Base-by-base conservation (phyloP, 2,329 filamentous ascomycete species). In the Emericellopsis atlantica region DNA sequence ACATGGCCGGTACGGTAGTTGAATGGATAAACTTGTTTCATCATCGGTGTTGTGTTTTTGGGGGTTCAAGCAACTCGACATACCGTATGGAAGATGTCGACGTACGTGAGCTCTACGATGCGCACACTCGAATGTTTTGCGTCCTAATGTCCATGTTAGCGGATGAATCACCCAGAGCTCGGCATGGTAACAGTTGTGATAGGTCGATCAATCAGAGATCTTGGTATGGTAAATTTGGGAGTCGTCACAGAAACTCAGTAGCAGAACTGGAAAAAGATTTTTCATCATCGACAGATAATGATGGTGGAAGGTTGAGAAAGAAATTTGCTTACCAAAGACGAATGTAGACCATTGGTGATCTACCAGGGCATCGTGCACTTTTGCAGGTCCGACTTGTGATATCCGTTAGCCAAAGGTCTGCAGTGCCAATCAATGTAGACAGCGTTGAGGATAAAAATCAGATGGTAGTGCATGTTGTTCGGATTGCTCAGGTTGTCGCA, bases 381-480 rank as follows among this genome's bases (percentile, higher is more conserved):
- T 3, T 21, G 18, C 18, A 21, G 26, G 26, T 29, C 12, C 6
- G 26, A 29, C 8, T 26, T 12, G 8, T 9, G 4, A 29, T 12
- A 29, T 29, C 6, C 26, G 26, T 29, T 29, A 29, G 26, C 26
- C 26, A 12, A 29, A 4, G 26, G 4, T 21, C 12, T 6, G 26
- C 26, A 12, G 6, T 29, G 9, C 26, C 26, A 29, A 9, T 29
- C 9, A 29, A 12, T 29, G 12, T 9, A 29, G 6, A 29, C 9
- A 12, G 4, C 26, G 6, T 4, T 9, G 26, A 9, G 26, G 8
- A 12, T 12, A 9, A 29, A 10, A 33, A 16, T 78, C 78, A 82
- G 78, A 82, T 82, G 78, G 78, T 82, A 79, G 76, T 82, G 78
- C 78, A 82, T 82, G 78, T 81, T 67, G 69, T 78, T 75, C 67